Evolutionary conservation across 1,284 basidiomycete species (phyloP).

Genomic region (Moesziomyces globuligerus): DNA sequence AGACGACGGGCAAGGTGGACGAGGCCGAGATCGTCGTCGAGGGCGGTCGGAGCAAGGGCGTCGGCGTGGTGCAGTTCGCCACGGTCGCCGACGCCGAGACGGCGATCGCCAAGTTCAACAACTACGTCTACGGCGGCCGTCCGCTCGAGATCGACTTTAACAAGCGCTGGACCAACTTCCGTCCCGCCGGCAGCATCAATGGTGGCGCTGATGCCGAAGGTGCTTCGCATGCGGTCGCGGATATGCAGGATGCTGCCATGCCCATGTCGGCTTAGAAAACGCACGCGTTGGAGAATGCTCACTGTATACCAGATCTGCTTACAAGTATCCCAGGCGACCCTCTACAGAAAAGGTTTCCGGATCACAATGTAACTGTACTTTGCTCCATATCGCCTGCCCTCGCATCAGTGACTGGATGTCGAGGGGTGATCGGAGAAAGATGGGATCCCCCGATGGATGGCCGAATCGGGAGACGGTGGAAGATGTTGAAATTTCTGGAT

Average conservation of each 20-base stretch:
- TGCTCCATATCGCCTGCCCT: too few species aligned
- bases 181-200: slow-evolving; percentile 10
- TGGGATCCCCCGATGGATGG: too few species aligned
- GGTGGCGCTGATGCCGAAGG: slow-evolving; percentile 19
- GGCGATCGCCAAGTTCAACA: slow-evolving; percentile 73
- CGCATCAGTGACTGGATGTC: too few species aligned
- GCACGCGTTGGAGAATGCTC: too few species aligned
- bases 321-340: too few species aligned
- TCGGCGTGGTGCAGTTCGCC: slow-evolving; percentile 94
- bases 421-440: too few species aligned
- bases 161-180: slow-evolving; percentile 54
- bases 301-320: too few species aligned
- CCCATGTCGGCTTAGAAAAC: slow-evolving; percentile 30
- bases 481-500: too few species aligned
- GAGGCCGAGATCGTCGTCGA: slow-evolving; percentile 93
- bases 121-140: slow-evolving; percentile 61
- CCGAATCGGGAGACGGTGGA: too few species aligned
- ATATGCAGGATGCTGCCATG: slow-evolving; percentile 14
- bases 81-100: slow-evolving; percentile 88
- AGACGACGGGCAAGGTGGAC: slow-evolving; percentile 94
- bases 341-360: too few species aligned
- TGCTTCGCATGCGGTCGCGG: slow-evolving; percentile 1
- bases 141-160: slow-evolving; percentile 60
- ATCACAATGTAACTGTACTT: too few species aligned
- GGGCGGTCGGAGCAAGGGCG: slow-evolving; percentile 87